These are phyloP conservation scores for Cutaneotrichosporon spelunceum DNA, from an alignment of 1,284 basidiomycete genomes.

Conservation along the genomic window DNA sequence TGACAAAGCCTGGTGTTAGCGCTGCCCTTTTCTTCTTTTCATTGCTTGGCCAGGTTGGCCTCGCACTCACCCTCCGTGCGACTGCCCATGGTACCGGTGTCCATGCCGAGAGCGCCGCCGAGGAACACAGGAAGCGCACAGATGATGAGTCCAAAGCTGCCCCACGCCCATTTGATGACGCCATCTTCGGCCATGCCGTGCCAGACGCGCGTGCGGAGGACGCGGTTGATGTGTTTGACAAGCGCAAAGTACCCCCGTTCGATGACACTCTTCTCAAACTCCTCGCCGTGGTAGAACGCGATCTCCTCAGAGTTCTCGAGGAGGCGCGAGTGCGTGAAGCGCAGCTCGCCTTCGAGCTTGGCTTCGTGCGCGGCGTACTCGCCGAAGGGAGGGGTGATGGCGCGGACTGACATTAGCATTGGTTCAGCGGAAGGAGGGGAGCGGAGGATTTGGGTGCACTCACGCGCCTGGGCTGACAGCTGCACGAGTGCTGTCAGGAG, in stretches of 20 bases:
- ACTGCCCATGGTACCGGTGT: constrained; percentile 67
- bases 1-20: constrained; percentile 70
- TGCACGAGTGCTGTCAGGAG: constrained; percentile 82
- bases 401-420: constrained; percentile 62
- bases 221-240: constrained; percentile 81
- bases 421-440: background rate
- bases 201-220: constrained; percentile 78
- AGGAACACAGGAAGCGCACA: constrained; percentile 95
- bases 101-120: constrained; percentile 68
- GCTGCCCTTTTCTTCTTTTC: background rate
- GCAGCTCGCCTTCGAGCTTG: constrained; percentile 79
- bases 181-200: constrained; percentile 92
- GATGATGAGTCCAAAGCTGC: constrained; percentile 84
- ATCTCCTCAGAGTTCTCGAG: constrained; percentile 92
- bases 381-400: constrained; percentile 89
- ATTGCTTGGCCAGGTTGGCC: background rate
- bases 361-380: constrained; percentile 74
- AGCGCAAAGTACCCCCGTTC: constrained; percentile 86
- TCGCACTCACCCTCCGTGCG: constrained; percentile 72
- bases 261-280: constrained; percentile 86
- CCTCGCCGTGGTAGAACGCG: constrained; percentile 86
- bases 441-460: constrained; percentile 10
- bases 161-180: constrained; percentile 97
- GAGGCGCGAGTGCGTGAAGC: constrained; percentile 89
- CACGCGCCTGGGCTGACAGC: constrained; percentile 57